Base-by-base conservation (phyloP, 306 rosid genomes). In the Pyrus bretschneideri region DNA sequence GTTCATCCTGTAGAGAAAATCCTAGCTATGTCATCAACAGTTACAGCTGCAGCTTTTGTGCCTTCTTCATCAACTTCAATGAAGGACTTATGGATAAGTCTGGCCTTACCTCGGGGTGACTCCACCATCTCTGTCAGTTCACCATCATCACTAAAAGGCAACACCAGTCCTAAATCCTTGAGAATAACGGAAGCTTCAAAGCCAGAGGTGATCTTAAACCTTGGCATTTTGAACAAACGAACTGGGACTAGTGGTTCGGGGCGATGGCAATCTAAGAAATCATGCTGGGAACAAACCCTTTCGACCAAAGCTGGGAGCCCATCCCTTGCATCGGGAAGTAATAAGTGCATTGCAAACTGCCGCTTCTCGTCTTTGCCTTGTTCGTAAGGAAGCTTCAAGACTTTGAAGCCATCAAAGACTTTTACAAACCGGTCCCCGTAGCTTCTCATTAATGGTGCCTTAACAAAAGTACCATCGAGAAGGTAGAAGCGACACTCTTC, bases 371-470 rank as follows among this genome's bases (percentile, higher is more conserved):
- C 95, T 51, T 80, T 76, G 4, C 91, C 93, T 79, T 85, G 82
- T 65, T 85, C 63, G 60, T 91, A 94, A 25, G 86, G 91, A 82
- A 90, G 96, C 35, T 85, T 81, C 46, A 94, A 85, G 49, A 91
- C 91, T 85, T 89, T 91, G 81, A 90, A 89, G 19, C 88, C 89
- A 33, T 90, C 84, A 52, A 69, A 90, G 72, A 81, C 86, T 23
- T 75, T 42, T 18, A 89, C 45, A 40, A 72, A 60, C 67, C 89
- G 98, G 59, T 78, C 52, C 72, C 84, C 78, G 55, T 77, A 69
- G 88, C 86, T 89, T 31, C 81, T 86, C 97, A 94, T 94, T 84
- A 86, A 94, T 35, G 95, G 97, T 18, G 73, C 95, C 76, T 86
- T 84, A 62, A 87, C 87, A 30, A 83, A 70, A 74, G 79, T 84